These are phyloP conservation scores for Syncephalastrum contaminatum DNA, from an alignment of 371 early-diverging fungal species.

Conservation along the genomic window DNA sequence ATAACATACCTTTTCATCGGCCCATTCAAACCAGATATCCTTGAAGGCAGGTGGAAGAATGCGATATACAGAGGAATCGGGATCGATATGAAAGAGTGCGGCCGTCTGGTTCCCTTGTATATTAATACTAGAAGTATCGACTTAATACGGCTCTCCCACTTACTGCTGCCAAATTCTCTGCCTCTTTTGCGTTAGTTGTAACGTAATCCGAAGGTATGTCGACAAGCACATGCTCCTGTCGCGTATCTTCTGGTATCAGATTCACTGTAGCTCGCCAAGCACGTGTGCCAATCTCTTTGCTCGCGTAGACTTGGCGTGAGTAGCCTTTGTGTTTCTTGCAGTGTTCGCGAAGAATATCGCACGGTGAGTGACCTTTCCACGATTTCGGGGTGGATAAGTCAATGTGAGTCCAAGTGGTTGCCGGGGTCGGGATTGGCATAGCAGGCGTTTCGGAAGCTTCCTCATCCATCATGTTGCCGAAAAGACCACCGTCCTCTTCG, in stretches of 20 bases:
- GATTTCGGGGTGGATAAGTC: constrained; percentile 28
- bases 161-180: constrained; percentile 21
- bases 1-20: constrained; percentile 39
- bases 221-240: neutral
- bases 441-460: constrained; percentile 21
- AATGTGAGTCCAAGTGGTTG: constrained; percentile 12
- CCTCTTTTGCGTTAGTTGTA: constrained; percentile 1
- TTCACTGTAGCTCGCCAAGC: constrained; percentile 27
- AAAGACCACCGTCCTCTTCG: constrained; percentile 15
- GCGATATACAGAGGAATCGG: constrained; percentile 51
- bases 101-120: constrained; percentile 21
- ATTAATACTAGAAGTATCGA: neutral
- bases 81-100: constrained; percentile 51
- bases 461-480: constrained; percentile 24
- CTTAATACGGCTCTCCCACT: neutral
- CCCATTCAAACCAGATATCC: constrained; percentile 68
- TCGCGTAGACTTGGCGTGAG: constrained; percentile 14
- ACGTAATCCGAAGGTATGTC: constrained; percentile 18
- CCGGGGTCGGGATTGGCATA: neutral
- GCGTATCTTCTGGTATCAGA: constrained; percentile 7
- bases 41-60: constrained; percentile 61
- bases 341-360: constrained; percentile 33
- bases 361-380: constrained; percentile 52
- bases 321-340: constrained; percentile 21
- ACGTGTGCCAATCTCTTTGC: constrained; percentile 7